Evolutionary conservation across 495 filamentous ascomycete species (phyloP), one percentile per base, ranked within the genome.

Genomic region (Zalerion maritima): DNA sequence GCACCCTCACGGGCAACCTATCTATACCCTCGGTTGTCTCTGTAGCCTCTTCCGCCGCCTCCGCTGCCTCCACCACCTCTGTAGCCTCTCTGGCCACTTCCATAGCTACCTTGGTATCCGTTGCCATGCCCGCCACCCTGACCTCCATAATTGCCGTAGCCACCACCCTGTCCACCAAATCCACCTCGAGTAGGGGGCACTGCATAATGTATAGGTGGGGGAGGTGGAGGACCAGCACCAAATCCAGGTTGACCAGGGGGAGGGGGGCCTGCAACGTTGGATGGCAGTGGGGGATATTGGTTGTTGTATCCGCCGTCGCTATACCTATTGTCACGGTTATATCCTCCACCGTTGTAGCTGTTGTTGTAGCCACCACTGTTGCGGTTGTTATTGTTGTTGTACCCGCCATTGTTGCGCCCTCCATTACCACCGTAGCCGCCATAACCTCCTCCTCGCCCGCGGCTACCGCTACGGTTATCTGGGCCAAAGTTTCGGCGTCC

Each of bases 231-330:
- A 9, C 61, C 57, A 27, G 47, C 42, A 4, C 48, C 57, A 31
- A 64, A 66, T 14, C 59, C 55, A 4, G 50, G 48, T 15, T 41
- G 43, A 12, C 60, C 59, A 11, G 35, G 29, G 5, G 54, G 57
- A 6, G 61, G 55, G 5, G 62, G 60, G 58, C 58, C 26, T 48
- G 43, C 58, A 55, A 63, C 14, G 45, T 44, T 16, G 38, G 35
- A 35, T 4, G 49, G 50, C 13, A 46, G 54, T 3, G 56, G 54
- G 14, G 46, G 30, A 29, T 50, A 50, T 18, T 51, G 46, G 24
- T 45, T 42, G 14, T 32, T 37, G 24, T 38, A 31, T 6, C 35
- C 42, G n/a, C n/a, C n/a, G n/a, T n/a, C n/a, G 14, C 21, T 33
- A 28, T 44, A 29, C 32, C 34, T 35, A 32, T 44, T 41, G 14